Evolutionary conservation across 2,329 filamentous ascomycete species (phyloP).

Genomic region (Parascedosporium putredinis): DNA sequence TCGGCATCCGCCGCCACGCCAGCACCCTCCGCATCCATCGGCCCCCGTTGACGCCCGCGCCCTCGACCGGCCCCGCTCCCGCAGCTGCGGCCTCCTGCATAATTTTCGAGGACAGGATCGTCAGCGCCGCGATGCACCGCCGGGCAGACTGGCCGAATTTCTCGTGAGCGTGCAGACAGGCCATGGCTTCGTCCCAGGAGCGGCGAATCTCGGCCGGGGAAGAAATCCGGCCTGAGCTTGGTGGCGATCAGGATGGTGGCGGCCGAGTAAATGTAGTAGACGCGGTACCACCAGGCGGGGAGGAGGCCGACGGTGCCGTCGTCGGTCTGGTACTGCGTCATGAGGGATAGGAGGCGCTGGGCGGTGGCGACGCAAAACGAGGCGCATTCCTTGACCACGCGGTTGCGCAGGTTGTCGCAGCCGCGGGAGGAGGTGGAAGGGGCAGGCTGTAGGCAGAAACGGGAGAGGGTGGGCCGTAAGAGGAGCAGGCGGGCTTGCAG

Average conservation of each 20-base stretch:
- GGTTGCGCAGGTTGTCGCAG: constrained; percentile 16
- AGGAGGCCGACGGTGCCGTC: constrained; percentile 23
- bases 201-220: constrained; percentile 16
- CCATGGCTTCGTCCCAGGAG: constrained; percentile 23
- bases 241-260: constrained; percentile 26
- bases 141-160: constrained; percentile 22
- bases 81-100: constrained; percentile 16
- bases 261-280: constrained; percentile 27
- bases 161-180: constrained; percentile 22
- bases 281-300: constrained; percentile 28
- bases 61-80: too few relatives aligned
- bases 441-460: constrained; percentile 19
- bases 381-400: constrained; percentile 22
- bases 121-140: constrained; percentile 22
- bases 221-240: constrained; percentile 22
- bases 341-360: constrained; percentile 20
- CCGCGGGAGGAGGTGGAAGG: constrained; percentile 7
- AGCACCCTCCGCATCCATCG: too few relatives aligned
- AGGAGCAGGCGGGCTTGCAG: constrained; percentile 25
- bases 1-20: neutral
- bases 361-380: constrained; percentile 23
- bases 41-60: too few relatives aligned
- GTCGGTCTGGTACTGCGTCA: constrained; percentile 19
- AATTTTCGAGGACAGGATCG: constrained; percentile 24
- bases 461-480: constrained; percentile 21